Evolutionary conservation across 805 yeast species (phyloP), one percentile per base, ranked within the genome.

Genomic region (Saccharomycopsis schoenii): DNA sequence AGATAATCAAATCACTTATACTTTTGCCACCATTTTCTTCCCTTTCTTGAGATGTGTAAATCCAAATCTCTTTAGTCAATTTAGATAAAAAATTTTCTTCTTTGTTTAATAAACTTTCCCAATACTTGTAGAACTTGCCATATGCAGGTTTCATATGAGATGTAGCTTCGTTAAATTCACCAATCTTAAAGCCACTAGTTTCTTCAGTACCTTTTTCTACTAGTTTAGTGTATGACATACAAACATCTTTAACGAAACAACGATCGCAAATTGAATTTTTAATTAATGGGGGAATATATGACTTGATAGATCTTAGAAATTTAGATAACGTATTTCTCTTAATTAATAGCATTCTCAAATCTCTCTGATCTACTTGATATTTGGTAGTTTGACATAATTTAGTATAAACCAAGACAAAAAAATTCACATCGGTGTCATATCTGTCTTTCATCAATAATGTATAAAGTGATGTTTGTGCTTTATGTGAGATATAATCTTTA

Each of bases 391-490:
- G 77, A 51, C 78, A 77, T 36, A 79, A 76, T 61, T 84, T 84
- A 0, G 96, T 85, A 71, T 92, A 94, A 8, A 87, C 87, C 36
- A 94, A 74, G 40, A 90, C 73, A 57, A 84, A 87, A 60, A 83
- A 81, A 2, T 79, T 76, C 2, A 88, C 80, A 24, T 86, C 85
- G 52, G 87, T 73, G 47, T 83, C 85, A 70, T 93, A 93, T 29
- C 96, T 75, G 64, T 94, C 98, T 56, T 83, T 83, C 67, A 90
- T 79, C 61, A 94, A 73, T 15, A 93, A 72, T 0, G 96, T 84
- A 69, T 94, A 94, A 6, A 94, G 74, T 0, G 92, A 79, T 0
- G 94, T 86, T 70, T 94, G 99, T 0, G 96, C 96, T 58, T 87
- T 83, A 70, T 94, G 97, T 2, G 85, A 72, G 4, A 86, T 77